Evolutionary conservation across 805 yeast species (phyloP).

Genomic region (Yarrowia sp.): DNA sequence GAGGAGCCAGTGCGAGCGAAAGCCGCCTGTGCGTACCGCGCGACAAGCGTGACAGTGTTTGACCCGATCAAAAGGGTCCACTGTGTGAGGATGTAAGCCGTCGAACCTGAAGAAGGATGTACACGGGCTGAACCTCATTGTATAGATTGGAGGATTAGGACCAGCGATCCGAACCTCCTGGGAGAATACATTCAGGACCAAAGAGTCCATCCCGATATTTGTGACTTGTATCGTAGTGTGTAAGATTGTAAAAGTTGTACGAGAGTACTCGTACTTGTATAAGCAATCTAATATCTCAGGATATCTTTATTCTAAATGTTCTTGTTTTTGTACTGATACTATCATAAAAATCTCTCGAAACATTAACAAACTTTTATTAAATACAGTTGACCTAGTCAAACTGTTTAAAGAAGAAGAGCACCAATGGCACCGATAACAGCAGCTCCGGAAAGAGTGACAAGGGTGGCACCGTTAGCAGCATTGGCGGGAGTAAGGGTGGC

Average conservation of each 20-base stretch:
- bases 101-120: not conserved
- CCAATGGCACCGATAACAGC: not conserved
- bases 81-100: constrained; percentile 13
- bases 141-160: not conserved
- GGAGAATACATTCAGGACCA: constrained; percentile 9
- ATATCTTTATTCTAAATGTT: too few relatives aligned
- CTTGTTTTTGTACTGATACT: too few relatives aligned
- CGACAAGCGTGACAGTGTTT: not conserved
- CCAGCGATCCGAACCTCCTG: not conserved
- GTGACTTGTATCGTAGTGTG: not conserved
- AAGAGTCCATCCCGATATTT: not conserved
- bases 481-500: not conserved
- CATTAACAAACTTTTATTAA: not conserved
- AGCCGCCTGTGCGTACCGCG: not conserved
- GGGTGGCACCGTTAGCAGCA: not conserved
- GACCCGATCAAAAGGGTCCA: not conserved
- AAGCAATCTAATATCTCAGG: too few relatives aligned
- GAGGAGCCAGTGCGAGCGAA: not conserved
- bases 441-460: not conserved
- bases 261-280: too few relatives aligned
- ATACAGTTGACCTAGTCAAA: not conserved
- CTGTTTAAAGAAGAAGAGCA: constrained; percentile 1
- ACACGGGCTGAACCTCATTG: not conserved
- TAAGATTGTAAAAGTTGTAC: too few relatives aligned
- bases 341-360: too few relatives aligned